Evolutionary conservation across 345 rosid genomes (phyloP), one percentile per base, ranked within the genome.

Genomic region (Aegle marmelos): DNA sequence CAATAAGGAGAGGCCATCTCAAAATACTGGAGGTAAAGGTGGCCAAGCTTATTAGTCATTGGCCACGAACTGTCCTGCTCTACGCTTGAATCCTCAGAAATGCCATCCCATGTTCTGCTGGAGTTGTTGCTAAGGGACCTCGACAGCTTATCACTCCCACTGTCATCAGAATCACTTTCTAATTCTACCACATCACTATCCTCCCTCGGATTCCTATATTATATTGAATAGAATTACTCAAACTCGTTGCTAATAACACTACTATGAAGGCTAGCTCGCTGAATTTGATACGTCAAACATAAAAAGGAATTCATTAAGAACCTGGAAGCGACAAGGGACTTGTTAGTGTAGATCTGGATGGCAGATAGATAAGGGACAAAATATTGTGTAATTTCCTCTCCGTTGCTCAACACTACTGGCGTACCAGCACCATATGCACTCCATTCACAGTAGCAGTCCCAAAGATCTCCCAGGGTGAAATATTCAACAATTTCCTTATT

Each of bases 361-460:
- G 93, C 98, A 0, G 97, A 93, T 7, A 93, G 83, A 73, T 89
- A 92, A 19, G 98, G 97, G 31, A 85, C 92, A 70, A 79, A 92
- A 76, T 90, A 92, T 68, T 93, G 96, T 76, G 76, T 77, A 57
- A 92, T 56, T 30, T 62, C 80, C 74, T 88, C 87, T 1, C 86
- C 85, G 28, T 25, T 76, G 70, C 76, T 66, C 58, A 88, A 66
- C 5, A 65, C 73, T 6, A 93, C 82, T 0, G 79, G 77, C 19
- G 85, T 76, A 25, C 93, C 90, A 21, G 79, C 83, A 59, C 98
- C 95, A 72, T 88, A 94, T 5, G 97, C 97, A 69, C 98, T 90
- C 88, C 86, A 88, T 83, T 94, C 98, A 64, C 85, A 82, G 48
- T 83, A 91, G 85, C 89, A 86, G 30, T 82, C 79, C 98, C 97